phyloP scores from a whole-genome alignment of 2,329 filamentous ascomycete genomes.

The Periconia macrospinosa region DNA sequence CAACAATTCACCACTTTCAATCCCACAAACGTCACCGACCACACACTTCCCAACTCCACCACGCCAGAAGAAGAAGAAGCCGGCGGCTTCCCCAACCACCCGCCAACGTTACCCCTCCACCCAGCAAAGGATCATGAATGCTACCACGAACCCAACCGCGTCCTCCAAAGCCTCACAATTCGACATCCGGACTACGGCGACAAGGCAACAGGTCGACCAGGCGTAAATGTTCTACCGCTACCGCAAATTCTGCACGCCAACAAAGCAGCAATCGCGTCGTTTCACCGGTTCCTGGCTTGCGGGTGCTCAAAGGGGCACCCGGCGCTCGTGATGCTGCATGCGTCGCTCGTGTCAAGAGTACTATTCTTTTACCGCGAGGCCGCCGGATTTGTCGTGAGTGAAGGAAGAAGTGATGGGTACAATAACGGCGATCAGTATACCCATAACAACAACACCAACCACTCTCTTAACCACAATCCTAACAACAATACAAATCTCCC shows the following conservation, averaged over 20 bases:
- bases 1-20: neutral
- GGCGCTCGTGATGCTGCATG: constrained; percentile 1
- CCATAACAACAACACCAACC: neutral
- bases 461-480: neutral
- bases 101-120: neutral
- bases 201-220: neutral
- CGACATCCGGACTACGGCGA: neutral
- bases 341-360: constrained; percentile 2
- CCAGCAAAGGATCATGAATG: neutral
- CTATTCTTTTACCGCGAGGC: constrained; percentile 7
- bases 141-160: constrained; percentile 5
- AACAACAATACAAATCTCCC: neutral
- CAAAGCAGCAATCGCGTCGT: neutral
- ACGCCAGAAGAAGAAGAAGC: neutral
- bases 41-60: neutral
- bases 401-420: neutral
- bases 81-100: neutral
- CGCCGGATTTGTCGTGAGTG: neutral
- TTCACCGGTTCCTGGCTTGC: constrained; percentile 1
- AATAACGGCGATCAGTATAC: neutral
- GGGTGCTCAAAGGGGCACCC: neutral
- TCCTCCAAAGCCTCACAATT: constrained; percentile 3
- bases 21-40: neutral
- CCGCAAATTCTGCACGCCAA: constrained; percentile 5
- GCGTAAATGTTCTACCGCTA: neutral